A percentile compares a stretch with the other conserved stretches of the same genome.
These are phyloP conservation scores for Plasmodium cynomolgi DNA, from an alignment of 169 alveolate genomes.

Conservation along the genomic window DNA sequence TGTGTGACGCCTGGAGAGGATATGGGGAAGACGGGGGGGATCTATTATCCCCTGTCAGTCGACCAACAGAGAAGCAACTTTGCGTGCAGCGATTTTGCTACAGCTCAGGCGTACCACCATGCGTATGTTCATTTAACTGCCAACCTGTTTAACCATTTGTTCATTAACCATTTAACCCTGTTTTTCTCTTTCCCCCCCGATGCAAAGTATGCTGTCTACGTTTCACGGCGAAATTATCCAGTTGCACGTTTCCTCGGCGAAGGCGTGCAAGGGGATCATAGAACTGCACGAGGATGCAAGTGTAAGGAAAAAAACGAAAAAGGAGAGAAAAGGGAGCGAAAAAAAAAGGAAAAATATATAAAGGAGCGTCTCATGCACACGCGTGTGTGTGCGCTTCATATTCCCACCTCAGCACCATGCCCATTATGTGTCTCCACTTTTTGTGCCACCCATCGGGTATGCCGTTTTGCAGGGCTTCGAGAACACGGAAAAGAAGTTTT, in stretches of 20 bases:
- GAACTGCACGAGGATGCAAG: conserved; percentile 20
- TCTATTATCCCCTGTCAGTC: neutral
- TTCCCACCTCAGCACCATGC: neutral
- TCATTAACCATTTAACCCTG: neutral
- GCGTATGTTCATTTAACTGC: neutral
- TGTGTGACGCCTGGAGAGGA: neutral
- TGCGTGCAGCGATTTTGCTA: neutral
- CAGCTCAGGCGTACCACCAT: neutral
- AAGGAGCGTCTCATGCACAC: neutral
- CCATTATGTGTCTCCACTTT: neutral
- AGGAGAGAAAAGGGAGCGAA: neutral
- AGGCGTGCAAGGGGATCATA: conserved; percentile 2
- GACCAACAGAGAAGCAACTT: neutral
- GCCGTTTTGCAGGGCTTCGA: neutral
- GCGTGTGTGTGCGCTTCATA: neutral
- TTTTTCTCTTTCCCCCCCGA: neutral
- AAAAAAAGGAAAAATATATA: neutral
- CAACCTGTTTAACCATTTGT: neutral
- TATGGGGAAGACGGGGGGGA: no score
- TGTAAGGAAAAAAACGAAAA: conserved; percentile 14
- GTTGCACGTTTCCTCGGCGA: conserved; percentile 18
- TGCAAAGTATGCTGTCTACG: conserved; percentile 16
- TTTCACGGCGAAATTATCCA: neutral
- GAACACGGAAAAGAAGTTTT: neutral
- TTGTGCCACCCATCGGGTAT: neutral